Evolutionary conservation across 1,284 basidiomycete species (phyloP), one percentile per base, ranked within the genome.

Genomic region (Dichomitus squalens): DNA sequence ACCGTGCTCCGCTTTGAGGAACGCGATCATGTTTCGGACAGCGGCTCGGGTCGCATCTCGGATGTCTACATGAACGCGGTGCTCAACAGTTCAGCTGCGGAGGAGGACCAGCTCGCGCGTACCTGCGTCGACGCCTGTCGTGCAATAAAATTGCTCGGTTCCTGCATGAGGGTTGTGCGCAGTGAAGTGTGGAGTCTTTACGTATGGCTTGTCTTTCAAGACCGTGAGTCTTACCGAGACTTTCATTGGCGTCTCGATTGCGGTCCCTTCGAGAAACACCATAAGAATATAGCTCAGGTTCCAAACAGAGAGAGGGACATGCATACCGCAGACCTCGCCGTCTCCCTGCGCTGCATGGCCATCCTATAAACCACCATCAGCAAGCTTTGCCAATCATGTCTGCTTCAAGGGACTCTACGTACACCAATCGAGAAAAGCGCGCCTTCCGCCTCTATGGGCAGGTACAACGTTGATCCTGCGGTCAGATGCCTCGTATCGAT

Each of bases 341-440:
- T 86, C 85, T 7, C 85, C 85, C 70, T 86, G 85, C 2, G 81
- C 84, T 6, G 83, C 84, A 69, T 86, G 85, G 0, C 85, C 85
- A 58, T 87, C 85, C 83, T 85, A 55, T 12, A 31, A 9, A 11
- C 14, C 1, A 16, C 1, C 3, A 18, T 44, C 43, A 27, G 43
- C 9, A 44, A 44, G 8, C 27, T 8, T 3, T 2, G 25, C 21
- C 39, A 12, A 3, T 6, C 5, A 8, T n/a, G 14, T 6, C 18
- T 29, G 27, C n/a, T n/a, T n/a, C 7, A 44, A 11, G 14, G 14
- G 0, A 8, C 0, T 41, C 12, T 27, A 72, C 81, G 63, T 61
- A 85, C 84, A 35, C 84, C 85, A 33, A 84, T 81, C 6, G 83
- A 82, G 61, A 86, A 85, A 41, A 86, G 61, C 1, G 80, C 85